Base-by-base conservation (phyloP, 2,329 filamentous ascomycete species). In the Ceratocystis variospora region DNA sequence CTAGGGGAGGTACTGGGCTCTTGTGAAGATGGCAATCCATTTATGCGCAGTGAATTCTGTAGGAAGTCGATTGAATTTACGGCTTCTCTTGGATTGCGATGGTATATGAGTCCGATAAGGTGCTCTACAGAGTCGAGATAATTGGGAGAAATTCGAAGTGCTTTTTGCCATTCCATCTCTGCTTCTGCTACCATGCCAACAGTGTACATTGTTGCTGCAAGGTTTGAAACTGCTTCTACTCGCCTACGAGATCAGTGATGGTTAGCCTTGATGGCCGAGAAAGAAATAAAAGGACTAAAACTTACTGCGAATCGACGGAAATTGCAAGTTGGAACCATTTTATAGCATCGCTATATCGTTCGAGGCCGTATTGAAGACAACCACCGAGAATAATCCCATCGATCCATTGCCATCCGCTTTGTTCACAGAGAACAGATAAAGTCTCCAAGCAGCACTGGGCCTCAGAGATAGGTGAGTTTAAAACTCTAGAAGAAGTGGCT, bases 91-190 rank as follows among this genome's bases (percentile, higher is more conserved):
- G 86, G 88, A 69, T 92, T 83, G 67, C 95, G 88, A 68, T 86
- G 89, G 73, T 93, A 96, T 19, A 97, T 76, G 61, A 97, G 79
- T 0, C 91, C 90, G 37, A 97, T 89, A 1, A 99, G 81, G 77
- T 97, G 92, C 74, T 99, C 94, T 2, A 94, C 90, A 6, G 94
- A 92, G 76, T 99, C 94, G 67, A 99, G 88, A 75, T 96, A 95
- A 72, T 86, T 88, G 0, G 94, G 94, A 7, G 89, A 86, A 67
- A 89, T 78, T 72, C 86, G 88, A 31, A 97, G 85, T n/a, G 91
- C 91, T 68, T 83, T 84, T 70, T 87, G 79, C 94, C 94, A 99
- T 72, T 91, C 83, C 67, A 85, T 81, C 73, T 96, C 87, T 5
- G 94, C 94, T 72, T 97, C 93, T 61, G 87, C 82, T 67, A 87